phyloP scores from a whole-genome alignment of 495 filamentous ascomycete species.

The Cercophora newfieldiana region DNA sequence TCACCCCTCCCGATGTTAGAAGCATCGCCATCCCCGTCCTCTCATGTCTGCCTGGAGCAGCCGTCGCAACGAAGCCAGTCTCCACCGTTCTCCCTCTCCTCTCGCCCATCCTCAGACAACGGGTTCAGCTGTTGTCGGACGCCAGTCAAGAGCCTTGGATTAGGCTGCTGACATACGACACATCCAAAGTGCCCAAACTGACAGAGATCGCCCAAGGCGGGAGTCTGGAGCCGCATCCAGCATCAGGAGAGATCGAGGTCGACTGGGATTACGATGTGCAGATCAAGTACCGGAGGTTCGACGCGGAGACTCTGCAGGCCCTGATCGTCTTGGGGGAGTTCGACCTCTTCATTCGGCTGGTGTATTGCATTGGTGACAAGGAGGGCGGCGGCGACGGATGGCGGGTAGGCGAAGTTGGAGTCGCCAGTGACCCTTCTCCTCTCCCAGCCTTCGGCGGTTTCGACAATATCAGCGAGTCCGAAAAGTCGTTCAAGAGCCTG shows the following conservation, averaged over 20 bases:
- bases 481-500: constrained; percentile 40
- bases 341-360: constrained; percentile 51
- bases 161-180: constrained; percentile 82
- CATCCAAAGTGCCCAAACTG: constrained; percentile 64
- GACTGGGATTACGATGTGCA: constrained; percentile 63
- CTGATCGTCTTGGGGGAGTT: constrained; percentile 58
- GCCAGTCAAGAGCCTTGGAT: constrained; percentile 80
- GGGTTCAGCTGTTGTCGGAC: constrained; percentile 72
- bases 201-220: constrained; percentile 64
- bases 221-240: constrained; percentile 82
- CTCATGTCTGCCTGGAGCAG: constrained; percentile 81
- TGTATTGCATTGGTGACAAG: constrained; percentile 60
- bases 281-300: constrained; percentile 69
- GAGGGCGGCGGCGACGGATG: constrained; percentile 71
- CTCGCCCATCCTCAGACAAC: constrained; percentile 87
- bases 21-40: constrained; percentile 73
- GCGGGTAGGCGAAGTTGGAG: constrained; percentile 78
- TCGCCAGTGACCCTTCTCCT: constrained; percentile 50
- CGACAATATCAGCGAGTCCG: constrained; percentile 44
- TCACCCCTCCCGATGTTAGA: constrained; percentile 64
- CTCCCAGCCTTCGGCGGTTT: constrained; percentile 43
- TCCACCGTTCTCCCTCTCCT: constrained; percentile 77
- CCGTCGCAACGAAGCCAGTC: constrained; percentile 74
- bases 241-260: constrained; percentile 85
- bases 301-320: constrained; percentile 83